phyloP scores from a whole-genome alignment of 306 rosid species.

The Prunus davidiana region DNA sequence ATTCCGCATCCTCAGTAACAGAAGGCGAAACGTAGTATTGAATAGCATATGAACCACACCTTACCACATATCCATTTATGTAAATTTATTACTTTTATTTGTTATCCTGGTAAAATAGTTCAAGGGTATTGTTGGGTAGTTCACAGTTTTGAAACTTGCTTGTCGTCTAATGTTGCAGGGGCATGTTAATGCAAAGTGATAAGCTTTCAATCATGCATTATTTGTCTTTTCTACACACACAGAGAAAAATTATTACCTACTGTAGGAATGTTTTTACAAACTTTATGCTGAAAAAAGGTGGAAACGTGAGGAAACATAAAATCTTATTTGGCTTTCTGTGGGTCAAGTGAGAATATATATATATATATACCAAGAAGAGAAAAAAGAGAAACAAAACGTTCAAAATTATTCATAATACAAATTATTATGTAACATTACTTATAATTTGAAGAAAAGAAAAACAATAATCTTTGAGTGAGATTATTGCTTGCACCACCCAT shows the following conservation, averaged over 20 bases:
- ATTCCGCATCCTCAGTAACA: constrained; percentile 32
- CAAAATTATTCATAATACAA: background rate
- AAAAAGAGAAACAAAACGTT: no score
- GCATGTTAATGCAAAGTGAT: background rate
- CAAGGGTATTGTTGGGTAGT: background rate
- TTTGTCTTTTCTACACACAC: no score
- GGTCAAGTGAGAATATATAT: no score
- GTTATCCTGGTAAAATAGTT: background rate
- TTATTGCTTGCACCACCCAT: background rate
- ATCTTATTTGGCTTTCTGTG: no score
- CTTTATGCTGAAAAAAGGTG: no score
- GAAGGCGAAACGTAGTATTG: constrained; percentile 19
- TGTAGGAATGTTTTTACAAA: no score
- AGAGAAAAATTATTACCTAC: no score
- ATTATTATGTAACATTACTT: no score
- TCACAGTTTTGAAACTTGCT: background rate
- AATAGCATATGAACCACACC: background rate
- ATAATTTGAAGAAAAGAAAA: no score
- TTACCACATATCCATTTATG: background rate
- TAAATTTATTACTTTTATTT: background rate
- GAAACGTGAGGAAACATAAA: no score
- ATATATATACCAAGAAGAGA: no score
- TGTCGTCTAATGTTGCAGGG: background rate
- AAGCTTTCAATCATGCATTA: background rate
- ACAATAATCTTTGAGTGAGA: no score